Evolutionary conservation across 1,139 yeast genomes (phyloP).

Genomic region (Yamadazyma diddensiae): DNA sequence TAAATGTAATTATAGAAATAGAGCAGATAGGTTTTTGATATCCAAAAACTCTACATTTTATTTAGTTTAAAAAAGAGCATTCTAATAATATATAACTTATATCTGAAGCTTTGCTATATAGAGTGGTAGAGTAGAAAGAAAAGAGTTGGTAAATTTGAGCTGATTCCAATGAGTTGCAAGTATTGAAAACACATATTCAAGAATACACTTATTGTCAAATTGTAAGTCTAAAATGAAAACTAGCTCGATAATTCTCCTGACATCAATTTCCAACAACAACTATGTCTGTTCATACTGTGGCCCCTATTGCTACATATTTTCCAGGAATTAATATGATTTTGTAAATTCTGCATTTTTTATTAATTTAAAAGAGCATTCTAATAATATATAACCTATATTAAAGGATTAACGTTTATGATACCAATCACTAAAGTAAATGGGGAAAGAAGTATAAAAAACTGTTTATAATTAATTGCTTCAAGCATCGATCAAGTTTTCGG

Average conservation of each 20-base stretch:
- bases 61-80: neutral
- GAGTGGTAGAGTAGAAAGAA: neutral
- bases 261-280: no score
- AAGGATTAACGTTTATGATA: no score
- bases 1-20: conserved; percentile 4
- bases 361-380: neutral
- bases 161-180: no score
- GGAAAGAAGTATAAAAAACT: neutral
- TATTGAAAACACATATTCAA: no score
- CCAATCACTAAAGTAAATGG: no score
- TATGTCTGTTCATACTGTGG: no score
- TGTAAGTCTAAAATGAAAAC: no score
- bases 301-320: no score
- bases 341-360: conserved; percentile 1
- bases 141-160: no score
- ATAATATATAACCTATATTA: neutral
- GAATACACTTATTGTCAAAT: no score
- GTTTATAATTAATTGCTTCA: conserved; percentile 16
- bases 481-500: conserved; percentile 52
- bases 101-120: neutral
- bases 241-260: no score
- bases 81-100: neutral
- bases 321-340: no score
- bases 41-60: conserved; percentile 1
- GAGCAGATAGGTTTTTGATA: conserved; percentile 1